Conservation (phyloP, 352 stramenopile species). For the Plasmopara halstedii region DNA sequence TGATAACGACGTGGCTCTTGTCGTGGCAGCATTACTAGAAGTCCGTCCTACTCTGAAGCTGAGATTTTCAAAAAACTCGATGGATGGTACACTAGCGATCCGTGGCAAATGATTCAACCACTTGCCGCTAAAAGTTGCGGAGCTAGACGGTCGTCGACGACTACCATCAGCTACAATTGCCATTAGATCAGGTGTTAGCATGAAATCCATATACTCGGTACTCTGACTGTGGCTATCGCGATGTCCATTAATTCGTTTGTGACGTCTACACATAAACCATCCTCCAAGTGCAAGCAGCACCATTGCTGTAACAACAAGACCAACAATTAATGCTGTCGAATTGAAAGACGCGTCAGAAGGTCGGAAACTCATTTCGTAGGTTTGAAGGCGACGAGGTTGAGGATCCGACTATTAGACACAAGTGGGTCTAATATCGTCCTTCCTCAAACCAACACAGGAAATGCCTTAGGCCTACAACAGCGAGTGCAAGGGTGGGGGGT, state of each 20-base stretch:
- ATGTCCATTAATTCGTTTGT: conserved; percentile 7
- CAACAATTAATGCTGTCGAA: conserved; percentile 12
- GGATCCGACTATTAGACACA: too few relatives aligned
- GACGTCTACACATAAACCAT: conserved; percentile 9
- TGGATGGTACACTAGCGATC: conserved; percentile 22
- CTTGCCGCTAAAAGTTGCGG: conserved; percentile 7
- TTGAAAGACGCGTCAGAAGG: conserved; percentile 1
- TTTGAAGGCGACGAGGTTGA: neutral
- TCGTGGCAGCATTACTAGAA: conserved; percentile 13
- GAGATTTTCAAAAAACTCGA: conserved; percentile 23
- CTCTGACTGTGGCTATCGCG: conserved; percentile 15
- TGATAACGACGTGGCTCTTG: conserved; percentile 8
- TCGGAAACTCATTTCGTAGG: neutral
- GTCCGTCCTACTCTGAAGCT: neutral
- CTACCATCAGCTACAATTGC: conserved; percentile 20
- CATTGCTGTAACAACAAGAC: conserved; percentile 3
- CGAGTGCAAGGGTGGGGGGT: conserved; percentile 7
- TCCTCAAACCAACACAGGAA: conserved; percentile 2
- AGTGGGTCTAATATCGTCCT: too few relatives aligned
- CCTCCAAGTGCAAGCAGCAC: conserved; percentile 13
- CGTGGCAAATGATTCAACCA: conserved; percentile 25
- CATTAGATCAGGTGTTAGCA: conserved; percentile 22
- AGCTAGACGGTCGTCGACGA: conserved; percentile 5
- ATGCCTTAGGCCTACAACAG: conserved; percentile 10
- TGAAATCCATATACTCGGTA: conserved; percentile 28